These are phyloP conservation scores for Cephalotrichum gorgonifer DNA, from an alignment of 2,329 filamentous ascomycete genomes.

Conservation along the genomic window DNA sequence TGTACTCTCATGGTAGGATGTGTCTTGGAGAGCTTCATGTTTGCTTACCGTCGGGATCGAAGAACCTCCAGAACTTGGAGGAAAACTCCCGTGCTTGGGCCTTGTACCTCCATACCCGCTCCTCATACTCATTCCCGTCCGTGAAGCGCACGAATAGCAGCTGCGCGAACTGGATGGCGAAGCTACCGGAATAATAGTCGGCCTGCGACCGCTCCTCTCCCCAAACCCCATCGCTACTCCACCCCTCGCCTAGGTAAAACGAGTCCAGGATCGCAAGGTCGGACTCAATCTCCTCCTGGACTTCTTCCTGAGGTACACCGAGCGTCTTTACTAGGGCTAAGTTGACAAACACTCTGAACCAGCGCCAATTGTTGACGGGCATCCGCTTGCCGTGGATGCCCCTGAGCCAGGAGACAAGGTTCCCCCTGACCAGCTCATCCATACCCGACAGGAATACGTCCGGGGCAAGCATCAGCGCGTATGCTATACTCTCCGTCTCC, in stretches of 20 bases:
- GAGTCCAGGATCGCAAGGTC: conserved; percentile 32
- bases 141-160: conserved; percentile 34
- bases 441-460: conserved; percentile 20
- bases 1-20: background rate
- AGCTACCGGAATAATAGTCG: conserved; percentile 44
- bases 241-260: conserved; percentile 33
- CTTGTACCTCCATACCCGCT: conserved; percentile 38
- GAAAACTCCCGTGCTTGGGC: conserved; percentile 25
- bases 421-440: conserved; percentile 16
- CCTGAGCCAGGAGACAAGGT: conserved; percentile 28
- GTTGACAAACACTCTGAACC: conserved; percentile 41
- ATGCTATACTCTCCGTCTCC: conserved; percentile 39
- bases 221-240: conserved; percentile 36
- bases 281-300: conserved; percentile 23
- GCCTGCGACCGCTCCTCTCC: conserved; percentile 24
- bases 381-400: conserved; percentile 32
- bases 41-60: background rate
- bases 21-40: background rate
- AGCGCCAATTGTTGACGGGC: conserved; percentile 39
- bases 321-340: conserved; percentile 31
- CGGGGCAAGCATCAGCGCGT: conserved; percentile 33
- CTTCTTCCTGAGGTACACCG: conserved; percentile 20
- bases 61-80: background rate
- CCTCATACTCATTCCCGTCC: conserved; percentile 21
- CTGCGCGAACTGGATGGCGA: conserved; percentile 41